Evolutionary conservation across 176 grass and related monocot species (phyloP).

Genomic region (Elymus sibiricus): DNA sequence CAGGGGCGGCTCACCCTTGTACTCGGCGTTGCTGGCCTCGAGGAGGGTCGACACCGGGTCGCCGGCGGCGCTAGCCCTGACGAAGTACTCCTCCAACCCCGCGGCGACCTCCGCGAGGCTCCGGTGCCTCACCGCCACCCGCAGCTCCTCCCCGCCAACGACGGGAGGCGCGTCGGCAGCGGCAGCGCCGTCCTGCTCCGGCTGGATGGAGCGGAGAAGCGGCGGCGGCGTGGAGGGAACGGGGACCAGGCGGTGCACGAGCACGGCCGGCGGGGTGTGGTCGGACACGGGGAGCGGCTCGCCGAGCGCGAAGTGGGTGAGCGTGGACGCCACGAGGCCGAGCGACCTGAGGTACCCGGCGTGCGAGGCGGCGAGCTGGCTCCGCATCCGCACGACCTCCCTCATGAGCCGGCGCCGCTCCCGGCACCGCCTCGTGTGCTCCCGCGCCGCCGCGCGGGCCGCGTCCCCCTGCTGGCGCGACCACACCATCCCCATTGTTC

Average conservation of each 20-base stretch:
- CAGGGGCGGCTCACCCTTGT: neutral
- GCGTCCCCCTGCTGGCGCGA: constrained; percentile 27
- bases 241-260: constrained; percentile 41
- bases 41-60: constrained; percentile 44
- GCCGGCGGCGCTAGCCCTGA: constrained; percentile 54
- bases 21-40: constrained; percentile 40
- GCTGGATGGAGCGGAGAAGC: constrained; percentile 28
- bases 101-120: constrained; percentile 75
- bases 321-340: constrained; percentile 44
- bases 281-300: constrained; percentile 79
- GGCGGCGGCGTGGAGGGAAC: constrained; percentile 22
- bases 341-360: constrained; percentile 70
- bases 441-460: constrained; percentile 24
- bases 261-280: constrained; percentile 51
- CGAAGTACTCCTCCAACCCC: constrained; percentile 66
- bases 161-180: neutral
- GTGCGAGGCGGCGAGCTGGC: constrained; percentile 70
- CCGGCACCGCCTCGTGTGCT: constrained; percentile 63
- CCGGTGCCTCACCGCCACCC: constrained; percentile 55
- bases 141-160: constrained; percentile 21
- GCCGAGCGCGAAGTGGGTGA: constrained; percentile 69
- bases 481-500: constrained; percentile 24
- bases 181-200: neutral
- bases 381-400: constrained; percentile 42
- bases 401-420: constrained; percentile 59